Base-by-base conservation (phyloP, 371 early-diverging fungal genomes). In the Mortierella sp. region DNA sequence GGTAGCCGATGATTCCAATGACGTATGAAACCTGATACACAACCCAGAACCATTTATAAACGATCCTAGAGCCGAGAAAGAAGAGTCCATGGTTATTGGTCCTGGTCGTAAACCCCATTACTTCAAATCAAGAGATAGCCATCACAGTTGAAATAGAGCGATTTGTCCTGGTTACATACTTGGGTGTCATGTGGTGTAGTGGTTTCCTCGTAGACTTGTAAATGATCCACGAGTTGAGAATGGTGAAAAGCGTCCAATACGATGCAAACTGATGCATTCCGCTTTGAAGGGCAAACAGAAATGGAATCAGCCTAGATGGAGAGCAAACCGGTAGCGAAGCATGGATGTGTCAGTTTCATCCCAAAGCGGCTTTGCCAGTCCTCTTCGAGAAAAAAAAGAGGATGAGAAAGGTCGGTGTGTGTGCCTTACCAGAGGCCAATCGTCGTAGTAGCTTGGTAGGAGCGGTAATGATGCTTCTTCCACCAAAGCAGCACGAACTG, bases 401-500 rank as follows among this genome's bases (percentile, higher is more conserved):
- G 19, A 31, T 26, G 6, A 21, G 31, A 57, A 38, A 30, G 39
- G 27, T 34, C 34, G 18, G 30, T 8, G 23, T 8, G 3, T 16
- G 31, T 4, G n/a, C 2, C 86, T 19, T 89, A 68, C 87, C 93
- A 94, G 19, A 95, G 82, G 0, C 95, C 94, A 23, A 86, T 65
- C 7, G 93, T 80, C 34, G 91, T 91, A 31, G 89, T 87, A 12
- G 85, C 69, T 68, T 94, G 89, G 78, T 90, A 95, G n/a, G 93
- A 92, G 5, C 80, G 73, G 56, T 86, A 85, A 65, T 93, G 92
- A 51, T 86, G 85, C 67, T 87, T 87, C 68, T 93, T 93, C 95
- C 95, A 95, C 45, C 82, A 82, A 14, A 92, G 69, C 69, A 95
- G 84, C 9, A 88, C 59, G 50, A 93, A 84, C 73, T 95, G 95